Base-by-base conservation (phyloP, 2,329 filamentous ascomycete species). In the Xylariaceae sp. region DNA sequence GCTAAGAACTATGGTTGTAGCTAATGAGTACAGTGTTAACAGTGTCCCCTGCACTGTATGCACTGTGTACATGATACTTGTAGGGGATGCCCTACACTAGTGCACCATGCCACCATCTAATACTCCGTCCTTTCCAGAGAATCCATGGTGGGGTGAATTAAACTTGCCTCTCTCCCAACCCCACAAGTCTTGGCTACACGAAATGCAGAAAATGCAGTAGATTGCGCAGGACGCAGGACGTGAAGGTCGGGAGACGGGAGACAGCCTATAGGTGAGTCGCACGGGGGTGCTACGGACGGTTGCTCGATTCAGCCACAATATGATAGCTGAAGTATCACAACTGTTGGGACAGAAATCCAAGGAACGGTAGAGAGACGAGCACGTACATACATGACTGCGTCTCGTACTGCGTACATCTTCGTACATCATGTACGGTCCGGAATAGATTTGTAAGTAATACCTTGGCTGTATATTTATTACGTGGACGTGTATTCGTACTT, bases 201-300 rank as follows among this genome's bases (percentile, higher is more conserved):
- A 50, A 34, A 58, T 60, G 58, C 57, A 58, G 35, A 50, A 48
- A 55, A 49, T 57, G 60, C 60, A 60, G 57, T 53, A 62, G 49
- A 35, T 23, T 52, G 39, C 48, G 50, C 48, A 52, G 57, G 55
- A 55, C 11, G 42, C n/a, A 45, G n/a, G 23, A 30, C 23, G 23
- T 30, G 23, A 45, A 13, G 42, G 11, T n/a, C 10, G 42, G 10
- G n/a, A 45, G 57, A 53, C 55, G 30, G 42, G 49, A 35, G 55
- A 53, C 53, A 60, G 59, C 59, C 57, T 59, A 60, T 60, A 59
- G 59, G 56, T 55, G 54, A 54, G 53, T 53, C 47, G 37, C 57
- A 39, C 45, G 39, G 42, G 39, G 50, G 53, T 42, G 42, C 51
- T 15, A 42, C 9, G 37, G 11, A 9, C 18, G n/a, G 13, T 45